Percentiles rank a stretch among this genome's conserved stretches.
These are phyloP conservation scores for Hymenotorrendiella dingleyae DNA, from an alignment of 2,329 filamentous ascomycete species.

Conservation along the genomic window DNA sequence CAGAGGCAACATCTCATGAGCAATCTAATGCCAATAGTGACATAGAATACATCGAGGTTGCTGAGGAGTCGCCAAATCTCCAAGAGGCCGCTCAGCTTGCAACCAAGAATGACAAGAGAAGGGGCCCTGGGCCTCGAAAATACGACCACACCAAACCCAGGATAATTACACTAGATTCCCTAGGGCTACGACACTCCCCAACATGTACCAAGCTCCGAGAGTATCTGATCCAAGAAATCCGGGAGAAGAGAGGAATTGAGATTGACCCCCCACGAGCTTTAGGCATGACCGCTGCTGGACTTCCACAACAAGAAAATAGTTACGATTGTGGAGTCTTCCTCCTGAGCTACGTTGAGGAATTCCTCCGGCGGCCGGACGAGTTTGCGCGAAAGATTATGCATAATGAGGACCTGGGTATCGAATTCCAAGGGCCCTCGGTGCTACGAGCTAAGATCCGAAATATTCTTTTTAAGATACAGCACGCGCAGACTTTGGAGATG, in stretches of 20 bases:
- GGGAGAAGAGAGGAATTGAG: neutral
- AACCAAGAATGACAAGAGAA: neutral
- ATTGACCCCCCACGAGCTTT: neutral
- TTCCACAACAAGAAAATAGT: neutral
- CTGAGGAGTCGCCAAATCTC: neutral
- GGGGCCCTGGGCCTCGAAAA: neutral
- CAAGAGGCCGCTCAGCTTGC: neutral
- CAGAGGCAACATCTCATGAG: no score
- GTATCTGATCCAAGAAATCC: neutral
- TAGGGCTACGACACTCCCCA: neutral
- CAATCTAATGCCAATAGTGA: no score
- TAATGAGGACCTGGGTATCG: neutral
- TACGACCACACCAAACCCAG: neutral
- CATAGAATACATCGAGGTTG: no score
- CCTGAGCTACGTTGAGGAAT: conserved; percentile 2
- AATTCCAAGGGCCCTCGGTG: neutral
- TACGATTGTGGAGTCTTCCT: conserved; percentile 4
- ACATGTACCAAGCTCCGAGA: conserved; percentile 1
- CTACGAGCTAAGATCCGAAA: neutral
- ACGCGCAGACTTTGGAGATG: neutral
- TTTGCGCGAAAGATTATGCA: neutral
- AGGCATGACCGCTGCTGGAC: neutral
- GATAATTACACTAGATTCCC: conserved; percentile 3
- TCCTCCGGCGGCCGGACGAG: conserved; percentile 1
- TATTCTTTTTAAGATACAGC: neutral